Percentiles rank a stretch among this genome's conserved stretches.
Conservation (phyloP, 2,329 filamentous ascomycete species). For the Talaromyces sp. region DNA sequence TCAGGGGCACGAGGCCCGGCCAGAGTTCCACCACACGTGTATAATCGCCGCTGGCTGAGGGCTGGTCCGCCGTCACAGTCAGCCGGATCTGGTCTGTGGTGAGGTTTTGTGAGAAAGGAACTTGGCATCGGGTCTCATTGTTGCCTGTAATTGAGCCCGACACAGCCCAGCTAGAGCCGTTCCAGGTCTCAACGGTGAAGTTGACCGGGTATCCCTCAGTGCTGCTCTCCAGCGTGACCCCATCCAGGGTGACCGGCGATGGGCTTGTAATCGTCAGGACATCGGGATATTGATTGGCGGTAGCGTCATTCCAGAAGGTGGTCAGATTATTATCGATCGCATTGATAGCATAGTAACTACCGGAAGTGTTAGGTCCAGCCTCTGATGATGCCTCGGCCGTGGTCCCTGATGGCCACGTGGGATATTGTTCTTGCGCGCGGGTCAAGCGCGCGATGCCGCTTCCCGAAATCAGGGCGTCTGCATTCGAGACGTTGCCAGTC, state of each 20-base stretch:
- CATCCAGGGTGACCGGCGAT: background rate
- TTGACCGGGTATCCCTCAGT: background rate
- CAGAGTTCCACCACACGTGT: background rate
- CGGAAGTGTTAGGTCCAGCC: background rate
- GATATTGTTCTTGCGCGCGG: background rate
- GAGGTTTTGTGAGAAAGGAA: background rate
- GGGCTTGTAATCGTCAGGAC: background rate
- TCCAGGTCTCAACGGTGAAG: background rate
- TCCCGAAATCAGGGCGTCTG: background rate
- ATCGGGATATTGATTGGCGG: background rate
- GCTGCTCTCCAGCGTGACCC: background rate
- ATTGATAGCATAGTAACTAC: background rate
- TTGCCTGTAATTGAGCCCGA: background rate
- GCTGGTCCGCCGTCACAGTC: background rate
- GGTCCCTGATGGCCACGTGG: background rate
- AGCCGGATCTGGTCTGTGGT: background rate
- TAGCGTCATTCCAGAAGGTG: background rate
- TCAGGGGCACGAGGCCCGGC: background rate
- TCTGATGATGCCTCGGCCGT: background rate
- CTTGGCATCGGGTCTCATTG: background rate
- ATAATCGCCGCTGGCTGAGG: background rate
- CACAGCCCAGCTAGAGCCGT: background rate
- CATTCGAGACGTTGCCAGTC: background rate
- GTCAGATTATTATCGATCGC: background rate
- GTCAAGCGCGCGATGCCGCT: background rate